Base-by-base conservation (phyloP, 192 early-diverging fungal genomes). In the Umbelopsis ramanniana region DNA sequence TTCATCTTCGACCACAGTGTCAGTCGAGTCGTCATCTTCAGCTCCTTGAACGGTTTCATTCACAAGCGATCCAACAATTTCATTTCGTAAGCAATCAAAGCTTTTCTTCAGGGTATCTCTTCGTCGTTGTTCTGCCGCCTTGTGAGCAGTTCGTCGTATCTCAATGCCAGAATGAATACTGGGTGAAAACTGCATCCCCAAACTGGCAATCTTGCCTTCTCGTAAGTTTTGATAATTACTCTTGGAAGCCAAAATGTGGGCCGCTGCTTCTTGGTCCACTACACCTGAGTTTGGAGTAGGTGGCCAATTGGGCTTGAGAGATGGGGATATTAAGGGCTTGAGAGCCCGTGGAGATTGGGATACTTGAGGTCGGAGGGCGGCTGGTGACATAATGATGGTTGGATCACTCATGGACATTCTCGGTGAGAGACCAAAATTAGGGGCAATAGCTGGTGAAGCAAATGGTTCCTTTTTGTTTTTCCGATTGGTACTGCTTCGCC, bases 41-140 rank as follows among this genome's bases (percentile, higher is more conserved):
- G 46, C 46, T 40, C 33, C 29, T 54, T 46, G 46, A 19, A 50
- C 21, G 21, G 24, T 21, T 52, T 75, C 69, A 40, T 74, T 55
- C 4, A 75, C 89, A 43, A 88, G 77, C 14, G 94, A 85, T 9
- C 87, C 84, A 10, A 93, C 92, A 38, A 98, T 76, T 37, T 93
- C 81, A 8, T 75, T 60, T 46, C 87, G 81, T 10, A 99, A 81
- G 15, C 89, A 84, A 45, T 98, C 94, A 79, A 99, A 99, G 52
- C 90, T 92, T 43, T 91, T 82, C 72, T 97, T 97, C 0, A 99
- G 85, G 35, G 93, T 92, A 72, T 99, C 97, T 21, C 97, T 85
- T 17, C 97, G 90, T 76, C 92, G 91, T 80, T 99, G 97, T 79
- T 99, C 97, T 3, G 96, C 96, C 46, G 94, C 91, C 80, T 98